These are phyloP conservation scores for Lachancea meyersii DNA, from an alignment of 805 yeast genomes.

Conservation along the genomic window DNA sequence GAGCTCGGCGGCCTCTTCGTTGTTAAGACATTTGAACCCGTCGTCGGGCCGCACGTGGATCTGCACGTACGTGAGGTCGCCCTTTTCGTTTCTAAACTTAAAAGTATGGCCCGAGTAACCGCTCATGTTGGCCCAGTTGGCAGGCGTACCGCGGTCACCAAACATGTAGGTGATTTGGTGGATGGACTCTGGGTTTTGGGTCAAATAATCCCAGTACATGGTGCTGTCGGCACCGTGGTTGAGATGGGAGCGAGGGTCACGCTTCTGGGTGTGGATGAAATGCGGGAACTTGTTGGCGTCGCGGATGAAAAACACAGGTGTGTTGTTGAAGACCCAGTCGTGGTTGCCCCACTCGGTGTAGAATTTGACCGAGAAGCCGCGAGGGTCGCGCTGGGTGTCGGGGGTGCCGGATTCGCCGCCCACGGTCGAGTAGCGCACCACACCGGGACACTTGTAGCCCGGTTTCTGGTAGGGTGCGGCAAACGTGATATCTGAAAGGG, in stretches of 20 bases:
- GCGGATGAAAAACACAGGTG: constrained; percentile 60
- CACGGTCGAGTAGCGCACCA: constrained; percentile 61
- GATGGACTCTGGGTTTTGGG: constrained; percentile 48
- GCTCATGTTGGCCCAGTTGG: constrained; percentile 48
- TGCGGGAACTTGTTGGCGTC: constrained; percentile 60
- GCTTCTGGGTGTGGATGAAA: constrained; percentile 65
- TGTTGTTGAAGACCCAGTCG: constrained; percentile 71
- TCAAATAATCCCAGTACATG: constrained; percentile 52
- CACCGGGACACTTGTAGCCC: constrained; percentile 40
- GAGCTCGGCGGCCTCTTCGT: constrained; percentile 42
- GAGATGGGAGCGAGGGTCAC: constrained; percentile 50
- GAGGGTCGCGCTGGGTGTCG: constrained; percentile 62
- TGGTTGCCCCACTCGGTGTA: constrained; percentile 63
- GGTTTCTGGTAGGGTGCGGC: constrained; percentile 38
- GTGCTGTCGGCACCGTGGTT: constrained; percentile 41
- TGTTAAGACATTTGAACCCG: constrained; percentile 41
- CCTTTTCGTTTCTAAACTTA: constrained; percentile 49
- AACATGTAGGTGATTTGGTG: constrained; percentile 55
- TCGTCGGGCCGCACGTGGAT: constrained; percentile 47
- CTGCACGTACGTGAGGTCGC: constrained; percentile 49
- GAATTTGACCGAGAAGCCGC: constrained; percentile 63
- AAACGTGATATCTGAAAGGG: constrained; percentile 44
- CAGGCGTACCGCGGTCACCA: constrained; percentile 57
- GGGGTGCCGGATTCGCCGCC: constrained; percentile 66
- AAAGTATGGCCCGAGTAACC: constrained; percentile 63